phyloP scores from a whole-genome alignment of 2,329 filamentous ascomycete genomes.

The Emericellopsis cladophorae region DNA sequence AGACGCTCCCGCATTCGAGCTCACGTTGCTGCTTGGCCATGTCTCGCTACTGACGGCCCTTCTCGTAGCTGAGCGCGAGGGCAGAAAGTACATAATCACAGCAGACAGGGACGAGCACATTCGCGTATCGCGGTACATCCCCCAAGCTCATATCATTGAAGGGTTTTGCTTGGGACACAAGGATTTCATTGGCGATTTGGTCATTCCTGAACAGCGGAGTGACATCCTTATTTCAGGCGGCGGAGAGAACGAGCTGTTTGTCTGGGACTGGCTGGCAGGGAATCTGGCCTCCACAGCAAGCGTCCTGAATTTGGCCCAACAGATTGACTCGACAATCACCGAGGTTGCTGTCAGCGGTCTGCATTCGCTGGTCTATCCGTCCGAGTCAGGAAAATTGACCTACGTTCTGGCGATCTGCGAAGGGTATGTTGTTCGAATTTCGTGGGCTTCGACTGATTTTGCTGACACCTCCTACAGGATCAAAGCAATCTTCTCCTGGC shows the following conservation, averaged over 20 bases:
- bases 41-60: slow-evolving; percentile 89
- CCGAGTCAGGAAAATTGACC: slow-evolving; percentile 24
- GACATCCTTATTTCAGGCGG: slow-evolving; percentile 74
- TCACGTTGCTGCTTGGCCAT: slow-evolving; percentile 74
- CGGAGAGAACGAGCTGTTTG: slow-evolving; percentile 64
- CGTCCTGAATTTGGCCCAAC: slow-evolving; percentile 30
- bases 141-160: slow-evolving; percentile 82
- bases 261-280: slow-evolving; percentile 69
- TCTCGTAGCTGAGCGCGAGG: slow-evolving; percentile 31
- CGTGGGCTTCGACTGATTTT: not conserved
- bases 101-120: slow-evolving; percentile 61
- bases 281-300: slow-evolving; percentile 40
- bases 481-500: slow-evolving; percentile 54
- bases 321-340: slow-evolving; percentile 18
- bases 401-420: slow-evolving; percentile 41
- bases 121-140: slow-evolving; percentile 67
- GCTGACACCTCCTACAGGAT: slow-evolving; percentile 22
- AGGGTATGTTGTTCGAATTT: slow-evolving; percentile 30
- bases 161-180: slow-evolving; percentile 79
- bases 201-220: slow-evolving; percentile 41
- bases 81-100: slow-evolving; percentile 38
- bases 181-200: slow-evolving; percentile 70
- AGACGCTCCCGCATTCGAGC: slow-evolving; percentile 46
- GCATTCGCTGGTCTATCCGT: slow-evolving; percentile 18
- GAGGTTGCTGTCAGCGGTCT: slow-evolving; percentile 36